Conservation (phyloP, 108 stramenopile species). For the Fragilaria radians region DNA sequence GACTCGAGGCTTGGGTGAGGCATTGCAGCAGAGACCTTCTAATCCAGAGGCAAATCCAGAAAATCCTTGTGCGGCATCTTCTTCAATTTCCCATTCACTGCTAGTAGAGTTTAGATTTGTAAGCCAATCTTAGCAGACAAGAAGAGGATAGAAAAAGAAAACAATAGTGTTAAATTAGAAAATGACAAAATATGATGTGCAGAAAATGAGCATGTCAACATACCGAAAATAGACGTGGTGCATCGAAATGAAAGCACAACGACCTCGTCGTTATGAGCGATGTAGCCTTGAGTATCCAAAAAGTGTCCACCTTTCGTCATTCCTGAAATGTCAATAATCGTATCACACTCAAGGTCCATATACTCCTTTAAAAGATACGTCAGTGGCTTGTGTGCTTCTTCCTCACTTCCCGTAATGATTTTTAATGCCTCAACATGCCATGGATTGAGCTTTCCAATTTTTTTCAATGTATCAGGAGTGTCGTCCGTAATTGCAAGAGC, state of each 20-base stretch:
- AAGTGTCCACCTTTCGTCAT: constrained; percentile 13
- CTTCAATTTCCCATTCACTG: constrained; percentile 40
- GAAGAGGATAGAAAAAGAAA: no score
- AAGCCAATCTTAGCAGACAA: constrained; percentile 46
- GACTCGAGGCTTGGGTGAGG: constrained; percentile 29
- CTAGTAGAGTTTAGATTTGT: constrained; percentile 35
- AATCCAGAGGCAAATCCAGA: constrained; percentile 21
- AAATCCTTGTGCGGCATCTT: constrained; percentile 24
- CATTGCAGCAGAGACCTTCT: constrained; percentile 21
- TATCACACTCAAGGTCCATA: constrained; percentile 24
- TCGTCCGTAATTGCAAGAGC: constrained; percentile 38
- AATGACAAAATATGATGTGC: no score
- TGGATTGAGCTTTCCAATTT: constrained; percentile 26
- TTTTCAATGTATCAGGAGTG: constrained; percentile 22
- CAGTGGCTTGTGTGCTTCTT: constrained; percentile 44
- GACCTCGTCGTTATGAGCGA: constrained; percentile 57
- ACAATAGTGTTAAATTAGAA: no score
- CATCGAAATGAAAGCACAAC: constrained; percentile 46
- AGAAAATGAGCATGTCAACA: no score
- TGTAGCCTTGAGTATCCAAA: constrained; percentile 52
- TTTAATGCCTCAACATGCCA: constrained; percentile 45
- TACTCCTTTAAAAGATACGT: constrained; percentile 27
- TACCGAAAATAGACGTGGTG: constrained; percentile 18
- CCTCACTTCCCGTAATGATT: constrained; percentile 35
- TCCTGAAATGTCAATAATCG: constrained; percentile 29